Evolutionary conservation across 371 early-diverging fungal species (phyloP).

Genomic region (Lichtheimia ramosa): DNA sequence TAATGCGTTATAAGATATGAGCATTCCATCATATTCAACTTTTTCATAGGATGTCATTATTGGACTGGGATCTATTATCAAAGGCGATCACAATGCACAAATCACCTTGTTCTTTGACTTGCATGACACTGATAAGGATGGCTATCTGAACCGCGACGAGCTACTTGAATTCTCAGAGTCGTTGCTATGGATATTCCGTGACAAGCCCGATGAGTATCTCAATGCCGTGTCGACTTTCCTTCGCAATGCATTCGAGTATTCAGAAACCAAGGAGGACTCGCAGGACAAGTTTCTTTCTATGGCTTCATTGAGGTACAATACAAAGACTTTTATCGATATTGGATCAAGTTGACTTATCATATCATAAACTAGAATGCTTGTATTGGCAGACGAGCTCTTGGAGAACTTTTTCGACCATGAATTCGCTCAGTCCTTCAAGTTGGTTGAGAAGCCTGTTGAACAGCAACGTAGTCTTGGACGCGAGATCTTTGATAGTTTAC

Average conservation of each 20-base stretch:
- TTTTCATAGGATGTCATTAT: constrained; percentile 70
- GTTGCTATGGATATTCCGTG: constrained; percentile 76
- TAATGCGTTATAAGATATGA: constrained; percentile 4
- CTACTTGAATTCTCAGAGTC: constrained; percentile 89
- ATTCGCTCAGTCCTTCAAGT: constrained; percentile 63
- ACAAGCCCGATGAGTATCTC: constrained; percentile 58
- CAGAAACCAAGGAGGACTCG: constrained; percentile 39
- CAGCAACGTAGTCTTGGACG: constrained; percentile 56
- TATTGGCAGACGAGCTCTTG: constrained; percentile 71
- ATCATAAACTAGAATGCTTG: constrained; percentile 54
- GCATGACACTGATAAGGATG: constrained; percentile 79
- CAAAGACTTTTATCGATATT: not conserved
- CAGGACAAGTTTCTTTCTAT: constrained; percentile 34
- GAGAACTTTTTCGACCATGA: constrained; percentile 71
- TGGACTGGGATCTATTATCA: constrained; percentile 77
- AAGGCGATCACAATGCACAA: constrained; percentile 77
- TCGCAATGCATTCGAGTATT: constrained; percentile 68
- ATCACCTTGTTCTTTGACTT: constrained; percentile 84
- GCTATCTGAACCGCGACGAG: constrained; percentile 76
- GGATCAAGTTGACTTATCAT: not conserved
- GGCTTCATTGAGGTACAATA: constrained; percentile 39
- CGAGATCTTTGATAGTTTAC: constrained; percentile 58
- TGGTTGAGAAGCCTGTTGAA: constrained; percentile 62
- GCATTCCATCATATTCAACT: not conserved
- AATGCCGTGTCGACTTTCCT: constrained; percentile 72